These are phyloP conservation scores for Trichoderma sp. DNA, from an alignment of 2,329 filamentous ascomycete species.

Conservation along the genomic window DNA sequence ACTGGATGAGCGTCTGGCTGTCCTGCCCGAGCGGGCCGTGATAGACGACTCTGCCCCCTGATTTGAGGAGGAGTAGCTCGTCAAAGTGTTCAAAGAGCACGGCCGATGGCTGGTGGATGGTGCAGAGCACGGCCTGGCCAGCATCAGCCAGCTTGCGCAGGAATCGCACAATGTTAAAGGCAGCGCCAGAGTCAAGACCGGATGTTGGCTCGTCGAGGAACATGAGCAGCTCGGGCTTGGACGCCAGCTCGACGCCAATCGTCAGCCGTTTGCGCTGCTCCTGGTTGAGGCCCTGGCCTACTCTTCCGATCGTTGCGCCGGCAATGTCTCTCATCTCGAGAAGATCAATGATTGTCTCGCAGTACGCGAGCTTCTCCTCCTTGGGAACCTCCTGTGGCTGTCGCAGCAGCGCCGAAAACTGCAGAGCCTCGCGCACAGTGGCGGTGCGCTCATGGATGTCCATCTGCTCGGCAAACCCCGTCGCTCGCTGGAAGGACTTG, in stretches of 20 bases:
- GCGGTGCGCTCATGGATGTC: constrained; percentile 69
- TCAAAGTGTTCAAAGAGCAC: constrained; percentile 62
- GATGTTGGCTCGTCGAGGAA: constrained; percentile 68
- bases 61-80: constrained; percentile 57
- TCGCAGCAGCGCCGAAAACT: constrained; percentile 67
- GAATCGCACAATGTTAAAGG: constrained; percentile 65
- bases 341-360: constrained; percentile 69
- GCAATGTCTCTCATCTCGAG: constrained; percentile 71
- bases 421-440: constrained; percentile 68
- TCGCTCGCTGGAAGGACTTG: constrained; percentile 77
- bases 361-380: constrained; percentile 69
- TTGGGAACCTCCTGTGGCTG: constrained; percentile 60
- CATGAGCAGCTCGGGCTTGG: constrained; percentile 62
- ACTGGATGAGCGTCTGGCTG: constrained; percentile 52
- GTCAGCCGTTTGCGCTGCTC: constrained; percentile 62
- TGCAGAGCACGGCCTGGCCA: constrained; percentile 63
- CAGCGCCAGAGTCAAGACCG: constrained; percentile 61
- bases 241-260: constrained; percentile 60
- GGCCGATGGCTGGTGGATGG: constrained; percentile 63
- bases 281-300: constrained; percentile 63
- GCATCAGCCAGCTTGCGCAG: constrained; percentile 63
- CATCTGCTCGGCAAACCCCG: constrained; percentile 69
- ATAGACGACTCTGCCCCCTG: constrained; percentile 58
- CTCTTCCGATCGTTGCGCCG: constrained; percentile 64
- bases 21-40: constrained; percentile 58